A percentile compares a stretch with the other conserved stretches of the same genome.
These are phyloP conservation scores for Cnidoscolus chayamansa DNA, from an alignment of 441 rosid species.

Conservation along the genomic window DNA sequence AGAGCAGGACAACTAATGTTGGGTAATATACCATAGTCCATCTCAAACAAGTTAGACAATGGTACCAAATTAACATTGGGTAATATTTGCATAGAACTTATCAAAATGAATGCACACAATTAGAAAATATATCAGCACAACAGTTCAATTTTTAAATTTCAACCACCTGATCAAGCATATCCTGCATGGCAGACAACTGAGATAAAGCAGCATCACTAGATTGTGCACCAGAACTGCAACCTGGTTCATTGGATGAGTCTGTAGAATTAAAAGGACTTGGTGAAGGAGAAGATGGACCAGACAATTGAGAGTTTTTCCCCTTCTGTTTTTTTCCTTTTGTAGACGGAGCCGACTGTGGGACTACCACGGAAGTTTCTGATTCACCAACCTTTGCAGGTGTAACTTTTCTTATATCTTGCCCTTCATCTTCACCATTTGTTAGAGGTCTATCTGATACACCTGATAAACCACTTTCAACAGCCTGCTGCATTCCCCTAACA, in stretches of 20 bases:
- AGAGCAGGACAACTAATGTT: not conserved
- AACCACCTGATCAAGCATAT: conserved; percentile 75
- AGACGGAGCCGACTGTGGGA: conserved; percentile 38
- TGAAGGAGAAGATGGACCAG: conserved; percentile 50
- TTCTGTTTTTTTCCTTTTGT: conserved; percentile 61
- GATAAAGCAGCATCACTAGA: conserved; percentile 41
- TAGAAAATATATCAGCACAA: not conserved
- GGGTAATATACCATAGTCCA: not conserved
- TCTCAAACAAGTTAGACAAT: conserved; percentile 1
- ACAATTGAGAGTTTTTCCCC: conserved; percentile 50
- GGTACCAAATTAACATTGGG: conserved; percentile 1
- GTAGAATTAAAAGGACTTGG: conserved; percentile 52
- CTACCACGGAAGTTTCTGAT: conserved; percentile 32
- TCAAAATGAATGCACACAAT: not conserved
- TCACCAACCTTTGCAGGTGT: conserved; percentile 44
- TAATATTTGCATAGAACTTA: not conserved
- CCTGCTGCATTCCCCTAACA: conserved; percentile 36
- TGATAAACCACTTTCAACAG: conserved; percentile 25
- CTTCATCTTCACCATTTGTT: conserved; percentile 38
- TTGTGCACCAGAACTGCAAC: conserved; percentile 40
- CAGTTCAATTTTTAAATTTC: conserved; percentile 1
- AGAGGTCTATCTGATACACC: conserved; percentile 32
- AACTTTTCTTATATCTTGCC: conserved; percentile 42
- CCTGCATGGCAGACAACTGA: conserved; percentile 63
- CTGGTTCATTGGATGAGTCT: conserved; percentile 52